Conservation (phyloP, 2,329 filamentous ascomycete species). For the Thelonectria olida region DNA sequence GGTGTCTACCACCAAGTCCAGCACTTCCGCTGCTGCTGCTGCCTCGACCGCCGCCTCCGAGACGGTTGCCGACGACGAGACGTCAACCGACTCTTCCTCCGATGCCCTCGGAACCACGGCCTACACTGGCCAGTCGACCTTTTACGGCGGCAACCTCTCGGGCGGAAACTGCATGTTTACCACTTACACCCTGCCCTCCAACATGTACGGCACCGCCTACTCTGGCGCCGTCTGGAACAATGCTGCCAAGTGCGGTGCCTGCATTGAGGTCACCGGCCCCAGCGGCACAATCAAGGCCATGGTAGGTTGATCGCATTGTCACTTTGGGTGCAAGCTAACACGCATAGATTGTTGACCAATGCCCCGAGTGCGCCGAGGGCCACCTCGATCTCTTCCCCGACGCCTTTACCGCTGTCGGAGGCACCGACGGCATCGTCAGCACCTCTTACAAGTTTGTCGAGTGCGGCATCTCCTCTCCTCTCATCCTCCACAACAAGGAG, state of each 20-base stretch:
- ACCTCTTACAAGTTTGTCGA: conserved; percentile 49
- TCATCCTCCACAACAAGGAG: conserved; percentile 55
- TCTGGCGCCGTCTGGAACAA: conserved; percentile 66
- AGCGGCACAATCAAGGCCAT: conserved; percentile 69
- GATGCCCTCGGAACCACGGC: conserved; percentile 18
- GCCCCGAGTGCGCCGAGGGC: conserved; percentile 50
- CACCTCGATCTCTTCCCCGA: conserved; percentile 57
- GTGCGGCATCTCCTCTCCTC: conserved; percentile 53
- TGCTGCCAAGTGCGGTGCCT: conserved; percentile 67
- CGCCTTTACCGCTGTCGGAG: conserved; percentile 50
- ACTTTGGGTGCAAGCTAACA: not conserved
- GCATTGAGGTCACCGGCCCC: conserved; percentile 67
- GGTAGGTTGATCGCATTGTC: conserved; percentile 51
- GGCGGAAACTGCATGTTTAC: conserved; percentile 72
- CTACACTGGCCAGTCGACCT: conserved; percentile 48
- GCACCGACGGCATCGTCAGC: conserved; percentile 47
- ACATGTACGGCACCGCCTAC: conserved; percentile 69
- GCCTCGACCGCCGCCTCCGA: conserved; percentile 6
- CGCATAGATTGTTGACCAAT: conserved; percentile 54
- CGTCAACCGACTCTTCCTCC: conserved; percentile 6
- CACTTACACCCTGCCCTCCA: conserved; percentile 67
- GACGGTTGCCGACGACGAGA: not conserved
- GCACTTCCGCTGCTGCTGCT: not conserved
- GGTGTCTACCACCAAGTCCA: conserved; percentile 5
- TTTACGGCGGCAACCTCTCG: conserved; percentile 63